Evolutionary conservation across 495 filamentous ascomycete species (phyloP), one percentile per base, ranked within the genome.

Genomic region (Lophium mytilinum): DNA sequence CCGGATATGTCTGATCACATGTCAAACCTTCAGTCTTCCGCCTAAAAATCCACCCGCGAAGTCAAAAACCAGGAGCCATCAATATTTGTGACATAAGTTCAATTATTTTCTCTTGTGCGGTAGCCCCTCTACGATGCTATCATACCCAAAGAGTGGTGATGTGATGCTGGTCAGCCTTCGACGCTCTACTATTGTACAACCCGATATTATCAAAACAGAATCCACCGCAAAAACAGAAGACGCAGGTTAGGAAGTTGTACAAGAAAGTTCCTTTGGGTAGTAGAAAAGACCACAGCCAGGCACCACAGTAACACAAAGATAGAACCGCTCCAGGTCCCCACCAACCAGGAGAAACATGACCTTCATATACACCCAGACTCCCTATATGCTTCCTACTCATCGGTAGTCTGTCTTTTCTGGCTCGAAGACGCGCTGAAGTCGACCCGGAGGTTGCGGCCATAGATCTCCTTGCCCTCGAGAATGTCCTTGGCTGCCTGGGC

Each of bases 391-490:
- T n/a, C n/a, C 24, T 30, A 30, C 24, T 30, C 24, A 6, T 2
- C 9, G 15, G 41, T 11, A 19, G 41, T 5, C 1, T 15, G 1
- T 45, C 41, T 48, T 0, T 1, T 48, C 15, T 9, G 12, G 30
- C 4, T 21, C 33, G 45, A 48, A 8, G 24, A 18, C 1, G 4
- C 54, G 53, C 75, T 73, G 71, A 68, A 96, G 67, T 89, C 86
- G 7, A 96, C 55, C 33, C 75, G 76, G 61, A 97, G 72, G 10
- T 63, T 63, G 43, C 90, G 79, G 43, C 84, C 88, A 64, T 83
- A 83, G 6, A 94, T 71, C 41, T 74, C 68, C 68, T 78, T 79
- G 2, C 69, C 71, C n/a, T 64, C 35, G 24, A 96, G 74, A 39
- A 76, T 66, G 45, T 83, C 78, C 60, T 68, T 73, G 0, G 79